These are phyloP conservation scores for Monosporascus sp. DNA, from an alignment of 2,329 filamentous ascomycete species.

Conservation along the genomic window DNA sequence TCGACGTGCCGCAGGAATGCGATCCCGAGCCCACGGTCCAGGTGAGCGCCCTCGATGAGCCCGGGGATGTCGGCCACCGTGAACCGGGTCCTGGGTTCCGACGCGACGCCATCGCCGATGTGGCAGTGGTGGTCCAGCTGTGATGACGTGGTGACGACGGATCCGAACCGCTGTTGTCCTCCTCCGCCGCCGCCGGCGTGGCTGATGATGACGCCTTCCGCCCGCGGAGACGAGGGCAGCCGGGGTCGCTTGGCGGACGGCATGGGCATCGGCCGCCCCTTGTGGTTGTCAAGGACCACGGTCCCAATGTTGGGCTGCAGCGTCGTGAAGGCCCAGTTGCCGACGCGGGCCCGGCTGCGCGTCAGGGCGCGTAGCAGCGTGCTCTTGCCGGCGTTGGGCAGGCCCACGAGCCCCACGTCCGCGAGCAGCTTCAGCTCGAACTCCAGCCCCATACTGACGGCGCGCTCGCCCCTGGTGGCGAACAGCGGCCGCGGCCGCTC, in stretches of 20 bases:
- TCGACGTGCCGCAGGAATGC: constrained; percentile 93
- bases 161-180: constrained; percentile 9
- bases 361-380: constrained; percentile 83
- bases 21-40: constrained; percentile 85
- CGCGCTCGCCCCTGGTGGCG: constrained; percentile 78
- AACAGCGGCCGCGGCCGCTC: constrained; percentile 74
- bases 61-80: constrained; percentile 95
- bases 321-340: constrained; percentile 96
- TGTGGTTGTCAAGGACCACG: constrained; percentile 83
- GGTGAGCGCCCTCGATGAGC: constrained; percentile 84
- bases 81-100: constrained; percentile 65
- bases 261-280: constrained; percentile 59
- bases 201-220: constrained; percentile 26
- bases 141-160: constrained; percentile 21
- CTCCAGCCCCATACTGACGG: constrained; percentile 72
- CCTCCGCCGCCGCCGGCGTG: constrained; percentile 16
- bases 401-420: constrained; percentile 87
- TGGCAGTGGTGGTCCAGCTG: constrained; percentile 8
- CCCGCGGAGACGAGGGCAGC: too few relatives aligned
- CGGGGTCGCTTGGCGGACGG: constrained; percentile 19
- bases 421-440: constrained; percentile 93
- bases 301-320: constrained; percentile 93
- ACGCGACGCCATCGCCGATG: background rate
- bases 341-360: constrained; percentile 82
- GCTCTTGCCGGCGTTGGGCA: constrained; percentile 95